Percentiles rank a stretch among this genome's conserved stretches.
These are phyloP conservation scores for Cylindrotheca fusiformis DNA, from an alignment of 108 stramenopile genomes.

Conservation along the genomic window DNA sequence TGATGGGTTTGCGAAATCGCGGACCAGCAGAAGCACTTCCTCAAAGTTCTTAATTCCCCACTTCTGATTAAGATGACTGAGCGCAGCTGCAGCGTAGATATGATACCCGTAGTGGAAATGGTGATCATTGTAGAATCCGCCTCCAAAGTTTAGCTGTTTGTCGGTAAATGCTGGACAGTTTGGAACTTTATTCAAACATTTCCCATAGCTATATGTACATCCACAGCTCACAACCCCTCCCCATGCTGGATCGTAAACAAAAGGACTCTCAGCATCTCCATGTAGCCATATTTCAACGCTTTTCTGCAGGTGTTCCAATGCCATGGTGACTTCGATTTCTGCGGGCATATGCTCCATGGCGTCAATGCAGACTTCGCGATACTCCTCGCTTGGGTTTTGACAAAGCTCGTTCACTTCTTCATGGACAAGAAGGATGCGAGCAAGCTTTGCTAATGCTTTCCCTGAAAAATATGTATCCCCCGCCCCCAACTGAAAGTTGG, in stretches of 20 bases:
- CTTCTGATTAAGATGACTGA: slow-evolving; percentile 64
- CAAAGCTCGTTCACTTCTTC: slow-evolving; percentile 65
- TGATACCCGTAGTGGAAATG: slow-evolving; percentile 92
- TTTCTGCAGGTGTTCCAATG: slow-evolving; percentile 44
- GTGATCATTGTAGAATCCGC: slow-evolving; percentile 89
- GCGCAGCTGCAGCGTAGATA: slow-evolving; percentile 86
- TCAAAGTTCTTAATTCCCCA: slow-evolving; percentile 83
- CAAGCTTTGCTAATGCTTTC: slow-evolving; percentile 83
- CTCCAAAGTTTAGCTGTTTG: slow-evolving; percentile 84
- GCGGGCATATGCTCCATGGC: slow-evolving; percentile 35
- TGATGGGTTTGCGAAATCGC: slow-evolving; percentile 89
- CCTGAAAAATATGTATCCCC: slow-evolving; percentile 95
- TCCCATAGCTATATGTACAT: slow-evolving; percentile 57
- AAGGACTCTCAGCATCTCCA: slow-evolving; percentile 60
- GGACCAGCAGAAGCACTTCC: slow-evolving; percentile 71
- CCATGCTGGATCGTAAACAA: slow-evolving; percentile 84
- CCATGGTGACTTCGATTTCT: slow-evolving; percentile 44
- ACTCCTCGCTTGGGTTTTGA: slow-evolving; percentile 8
- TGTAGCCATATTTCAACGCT: slow-evolving; percentile 85
- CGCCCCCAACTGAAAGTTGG: slow-evolving; percentile 77
- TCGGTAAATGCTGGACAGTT: slow-evolving; percentile 83
- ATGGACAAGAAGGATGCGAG: slow-evolving; percentile 79
- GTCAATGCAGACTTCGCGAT: slow-evolving; percentile 40
- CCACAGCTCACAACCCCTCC: slow-evolving; percentile 88
- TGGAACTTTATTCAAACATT: slow-evolving; percentile 67